Evolutionary conservation across 2,329 filamentous ascomycete genomes (phyloP), one percentile per base, ranked within the genome.

Genomic region (Tricladium varicosporioides): DNA sequence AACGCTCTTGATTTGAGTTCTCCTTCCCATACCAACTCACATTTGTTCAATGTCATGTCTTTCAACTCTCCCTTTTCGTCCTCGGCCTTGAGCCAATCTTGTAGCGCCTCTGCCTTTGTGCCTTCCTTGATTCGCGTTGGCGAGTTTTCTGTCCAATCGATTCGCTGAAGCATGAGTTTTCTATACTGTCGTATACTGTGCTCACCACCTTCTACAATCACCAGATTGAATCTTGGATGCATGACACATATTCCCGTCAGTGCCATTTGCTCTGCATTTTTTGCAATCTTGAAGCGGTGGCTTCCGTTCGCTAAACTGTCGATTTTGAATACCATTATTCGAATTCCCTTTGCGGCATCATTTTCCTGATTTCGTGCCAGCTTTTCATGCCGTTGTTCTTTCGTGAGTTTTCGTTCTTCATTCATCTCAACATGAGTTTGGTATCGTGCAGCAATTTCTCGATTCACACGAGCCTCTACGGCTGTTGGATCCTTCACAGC

Each of bases 401-500:
- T 93, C 27, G 88, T 93, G 56, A 99, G 79, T 71, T 92, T 93
- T 59, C 94, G 86, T 42, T 89, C 88, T 64, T 92, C 87, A 72
- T 99, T 99, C 57, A 81, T 77, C 43, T 84, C 74, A 58, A 93
- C 78, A 73, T 99, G 95, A 63, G 87, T 83, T 58, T 89, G 81
- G 57, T 88, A 85, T 44, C 94, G 89, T 61, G 95, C 92, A 27
- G 88, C 88, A 63, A 99, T 97, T 73, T 99, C 92, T 53, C 87
- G 83, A 72, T 95, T 96, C 51, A 99, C 94, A 19, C 91, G 86
- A 51, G 92, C 91, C 75, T 99, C 94, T 47, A 99, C 94, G 3
- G 94, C 94, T 0, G 95, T 99, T 5, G 94, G 94, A 74, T 99
- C 94, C 70, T 96, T 95, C 64, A 99, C 93, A 15, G 87, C 87